Percentiles rank a stretch among this genome's conserved stretches.
These are phyloP conservation scores for Jacaranda copaia DNA, from an alignment of 257 asterid genomes.

Conservation along the genomic window DNA sequence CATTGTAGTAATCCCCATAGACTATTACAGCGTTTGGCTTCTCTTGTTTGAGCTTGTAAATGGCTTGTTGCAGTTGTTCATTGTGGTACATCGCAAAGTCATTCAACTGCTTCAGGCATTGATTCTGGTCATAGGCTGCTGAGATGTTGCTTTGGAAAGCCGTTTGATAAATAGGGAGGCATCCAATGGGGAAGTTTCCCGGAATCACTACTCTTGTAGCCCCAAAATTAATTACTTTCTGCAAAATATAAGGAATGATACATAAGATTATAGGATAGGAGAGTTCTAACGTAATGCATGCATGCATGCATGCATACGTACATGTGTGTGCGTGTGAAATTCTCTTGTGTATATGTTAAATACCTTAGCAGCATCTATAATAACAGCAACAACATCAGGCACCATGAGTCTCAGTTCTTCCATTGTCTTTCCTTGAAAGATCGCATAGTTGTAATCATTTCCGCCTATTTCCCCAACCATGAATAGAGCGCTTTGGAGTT, in stretches of 20 bases:
- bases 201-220: slow-evolving; percentile 26
- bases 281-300: too few species aligned
- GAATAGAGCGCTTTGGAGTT: slow-evolving; percentile 27
- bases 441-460: slow-evolving; percentile 41
- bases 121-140: slow-evolving; percentile 19
- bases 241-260: neutral
- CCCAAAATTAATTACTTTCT: slow-evolving; percentile 15
- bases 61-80: slow-evolving; percentile 21
- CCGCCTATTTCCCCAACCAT: slow-evolving; percentile 43
- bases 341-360: too few species aligned
- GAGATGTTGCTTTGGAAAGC: slow-evolving; percentile 21
- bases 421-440: slow-evolving; percentile 34
- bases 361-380: slow-evolving; percentile 36
- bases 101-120: slow-evolving; percentile 28
- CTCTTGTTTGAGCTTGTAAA: slow-evolving; percentile 19
- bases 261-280: too few species aligned
- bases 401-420: slow-evolving; percentile 36
- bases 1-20: slow-evolving; percentile 37
- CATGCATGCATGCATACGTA: too few species aligned
- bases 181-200: slow-evolving; percentile 33
- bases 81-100: slow-evolving; percentile 29
- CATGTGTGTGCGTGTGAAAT: too few species aligned
- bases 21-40: slow-evolving; percentile 22
- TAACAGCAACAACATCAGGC: slow-evolving; percentile 35
- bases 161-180: slow-evolving; percentile 32